Evolutionary conservation across 2,329 filamentous ascomycete species (phyloP), one percentile per base, ranked within the genome.

Genomic region (Penicillium sp.): DNA sequence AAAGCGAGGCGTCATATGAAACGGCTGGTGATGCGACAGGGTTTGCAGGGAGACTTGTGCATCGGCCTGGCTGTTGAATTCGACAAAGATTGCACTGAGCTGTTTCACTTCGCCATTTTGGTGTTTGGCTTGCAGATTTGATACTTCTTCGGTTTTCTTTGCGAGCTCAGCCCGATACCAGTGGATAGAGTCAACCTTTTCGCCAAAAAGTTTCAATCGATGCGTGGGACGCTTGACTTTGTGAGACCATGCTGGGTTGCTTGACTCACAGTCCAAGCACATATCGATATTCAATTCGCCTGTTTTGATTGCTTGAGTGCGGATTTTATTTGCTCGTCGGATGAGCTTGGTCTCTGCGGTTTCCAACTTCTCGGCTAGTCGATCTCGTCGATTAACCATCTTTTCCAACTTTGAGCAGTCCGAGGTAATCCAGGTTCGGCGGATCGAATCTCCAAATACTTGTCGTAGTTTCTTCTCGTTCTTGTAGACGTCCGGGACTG

Each of bases 121-220:
- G 68, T 92, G 89, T 35, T 82, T 81, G 42, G 79, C 80, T 70
- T 94, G 90, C 13, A 85, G 80, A 21, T 80, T 76, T 17, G 87
- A 80, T n/a, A 91, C 86, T 56, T 89, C 82, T 4, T 89, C 85
- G 48, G 91, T 86, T 35, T 93, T 82, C 35, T 85, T 84, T 49
- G 86, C 82, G 21, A 97, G 83, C 71, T 93, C 87, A 3, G 81
- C 79, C 48, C 93, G 89, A 63, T 87, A 89, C 87, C 89, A 96
- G 53, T 91, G 84, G 68, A 97, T 96, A 0, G 91, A 93, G 75
- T 97, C 93, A 9, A 96, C 91, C 70, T 93, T 93, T 66, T 90
- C 84, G 58, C 92, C 89, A 58, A 91, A 82, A 7, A 93, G 80
- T 65, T 86, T 88, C 49, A 83, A 77, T 25, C 85, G 86, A 70